Evolutionary conservation across 805 yeast species (phyloP).

Genomic region (Torulaspora maleeae): DNA sequence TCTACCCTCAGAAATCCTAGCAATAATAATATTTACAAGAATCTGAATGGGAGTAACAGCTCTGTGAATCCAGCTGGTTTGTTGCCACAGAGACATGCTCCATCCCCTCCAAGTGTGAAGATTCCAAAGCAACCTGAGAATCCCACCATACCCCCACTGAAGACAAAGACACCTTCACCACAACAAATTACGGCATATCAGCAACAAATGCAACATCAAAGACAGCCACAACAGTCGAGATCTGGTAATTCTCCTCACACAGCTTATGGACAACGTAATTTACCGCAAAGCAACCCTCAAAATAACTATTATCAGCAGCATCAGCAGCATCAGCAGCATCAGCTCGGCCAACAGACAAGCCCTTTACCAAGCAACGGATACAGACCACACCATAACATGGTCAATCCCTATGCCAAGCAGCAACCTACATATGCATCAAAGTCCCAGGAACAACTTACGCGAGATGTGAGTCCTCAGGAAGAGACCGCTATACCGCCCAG

Average conservation of each 20-base stretch:
- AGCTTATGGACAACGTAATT: conserved; percentile 5
- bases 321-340: conserved; percentile 29
- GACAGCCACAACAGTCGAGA: conserved; percentile 4
- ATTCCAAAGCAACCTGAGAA: conserved; percentile 6
- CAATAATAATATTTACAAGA: conserved; percentile 8
- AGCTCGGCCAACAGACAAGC: conserved; percentile 14
- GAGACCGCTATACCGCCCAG: conserved; percentile 14
- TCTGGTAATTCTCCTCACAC: conserved; percentile 5
- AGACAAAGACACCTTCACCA: conserved; percentile 10
- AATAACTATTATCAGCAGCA: conserved; percentile 21
- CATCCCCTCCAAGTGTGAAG: conserved; percentile 26
- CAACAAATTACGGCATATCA: conserved; percentile 9
- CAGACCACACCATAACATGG: conserved; percentile 25
- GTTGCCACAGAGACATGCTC: conserved; percentile 29
- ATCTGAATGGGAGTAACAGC: conserved; percentile 4
- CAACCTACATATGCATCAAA: conserved; percentile 5
- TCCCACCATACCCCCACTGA: conserved; percentile 4
- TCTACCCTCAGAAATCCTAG: conserved; percentile 7
- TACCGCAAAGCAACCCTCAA: conserved; percentile 9
- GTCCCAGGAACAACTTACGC: conserved; percentile 6
- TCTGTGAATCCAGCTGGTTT: conserved; percentile 18
- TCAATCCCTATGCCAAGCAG: conserved; percentile 24
- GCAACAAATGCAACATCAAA: conserved; percentile 13
- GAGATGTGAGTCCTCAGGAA: conserved; percentile 6
- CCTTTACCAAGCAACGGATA: conserved; percentile 15